phyloP scores from a whole-genome alignment of 2,329 filamentous ascomycete species.

The Leptographium lundbergii region DNA sequence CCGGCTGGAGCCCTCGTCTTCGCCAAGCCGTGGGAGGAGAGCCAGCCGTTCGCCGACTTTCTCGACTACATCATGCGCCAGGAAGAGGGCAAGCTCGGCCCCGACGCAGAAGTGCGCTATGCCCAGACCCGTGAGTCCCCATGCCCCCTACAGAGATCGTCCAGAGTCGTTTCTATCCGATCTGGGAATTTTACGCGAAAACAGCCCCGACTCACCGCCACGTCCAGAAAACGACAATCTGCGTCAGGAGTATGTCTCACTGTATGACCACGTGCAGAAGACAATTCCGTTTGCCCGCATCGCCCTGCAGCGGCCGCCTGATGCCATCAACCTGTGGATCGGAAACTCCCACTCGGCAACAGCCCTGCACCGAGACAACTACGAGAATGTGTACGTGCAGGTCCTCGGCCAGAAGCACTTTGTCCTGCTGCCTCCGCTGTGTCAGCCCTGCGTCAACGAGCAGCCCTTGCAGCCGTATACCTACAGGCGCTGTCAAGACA shows the following conservation, averaged over 20 bases:
- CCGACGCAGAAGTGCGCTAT: slow-evolving; percentile 45
- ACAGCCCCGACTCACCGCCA: neutral
- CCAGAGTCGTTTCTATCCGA: neutral
- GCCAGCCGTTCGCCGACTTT: slow-evolving; percentile 49
- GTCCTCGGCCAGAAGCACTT: slow-evolving; percentile 64
- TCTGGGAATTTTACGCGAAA: too few species aligned
- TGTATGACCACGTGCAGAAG: slow-evolving; percentile 50
- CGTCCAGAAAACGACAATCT: slow-evolving; percentile 65
- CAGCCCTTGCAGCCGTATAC: slow-evolving; percentile 40
- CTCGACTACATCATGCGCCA: slow-evolving; percentile 48
- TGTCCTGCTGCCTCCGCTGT: slow-evolving; percentile 58
- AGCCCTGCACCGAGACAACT: slow-evolving; percentile 69
- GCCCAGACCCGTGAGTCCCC: slow-evolving; percentile 55
- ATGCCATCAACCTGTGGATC: slow-evolving; percentile 76
- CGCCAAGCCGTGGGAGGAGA: slow-evolving; percentile 59
- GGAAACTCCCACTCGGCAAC: slow-evolving; percentile 59
- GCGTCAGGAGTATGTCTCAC: slow-evolving; percentile 52
- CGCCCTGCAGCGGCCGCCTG: slow-evolving; percentile 51
- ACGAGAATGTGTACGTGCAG: slow-evolving; percentile 77
- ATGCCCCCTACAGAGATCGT: neutral
- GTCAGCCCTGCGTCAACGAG: slow-evolving; percentile 58
- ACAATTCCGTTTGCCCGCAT: slow-evolving; percentile 62
- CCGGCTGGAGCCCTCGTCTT: slow-evolving; percentile 34
- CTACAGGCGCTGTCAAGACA: slow-evolving; percentile 33
- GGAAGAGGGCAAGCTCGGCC: slow-evolving; percentile 26